Evolutionary conservation across 768 basidiomycete genomes (phyloP), one percentile per base, ranked within the genome.

Genomic region (Antrodiella citrinella): DNA sequence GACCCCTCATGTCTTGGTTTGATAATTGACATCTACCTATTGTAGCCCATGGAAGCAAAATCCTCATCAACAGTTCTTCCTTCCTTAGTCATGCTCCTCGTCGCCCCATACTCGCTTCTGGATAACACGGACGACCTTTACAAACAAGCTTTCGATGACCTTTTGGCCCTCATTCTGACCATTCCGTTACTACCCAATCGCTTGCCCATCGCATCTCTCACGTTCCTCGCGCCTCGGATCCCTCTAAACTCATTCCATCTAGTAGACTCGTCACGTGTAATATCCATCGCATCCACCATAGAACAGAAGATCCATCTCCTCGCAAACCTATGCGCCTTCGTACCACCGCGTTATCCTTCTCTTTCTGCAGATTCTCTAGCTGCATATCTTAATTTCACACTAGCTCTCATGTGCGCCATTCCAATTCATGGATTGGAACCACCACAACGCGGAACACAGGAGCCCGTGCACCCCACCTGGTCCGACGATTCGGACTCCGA

Each of bases 131-230:
- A 56, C 59, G 57, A 61, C 1, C 47, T 58, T 41, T 70, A 68
- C 56, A 22, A 63, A 4, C 56, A 53, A 52, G 63, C 71, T 40
- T 59, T 84, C 13, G 54, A 65, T 24, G 59, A 64, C 15, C 58
- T 86, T 23, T 56, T 87, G 48, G 60, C 69, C 13, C 65, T 70
- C 52, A 78, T 94, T 49, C 71, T 95, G 51, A 75, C 83, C 1
- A 71, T 94, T 41, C 86, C 88, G 0, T 68, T 91, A 0, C 74
- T 97, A 0, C 91, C 90, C 1, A 85, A 88, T 64, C 84, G 81
- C 5, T 69, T 86, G 43, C 85, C 80, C 26, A 69, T 82, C 19
- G 63, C 68, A 0, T 74, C 79, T 19, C 74, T 95, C 26, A 79
- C 81, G 3, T 66, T 74, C 20, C 70, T 97, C 38, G 81, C 85